Conservation (phyloP, 2,329 filamentous ascomycete genomes). For the Rutstroemia sp. region DNA sequence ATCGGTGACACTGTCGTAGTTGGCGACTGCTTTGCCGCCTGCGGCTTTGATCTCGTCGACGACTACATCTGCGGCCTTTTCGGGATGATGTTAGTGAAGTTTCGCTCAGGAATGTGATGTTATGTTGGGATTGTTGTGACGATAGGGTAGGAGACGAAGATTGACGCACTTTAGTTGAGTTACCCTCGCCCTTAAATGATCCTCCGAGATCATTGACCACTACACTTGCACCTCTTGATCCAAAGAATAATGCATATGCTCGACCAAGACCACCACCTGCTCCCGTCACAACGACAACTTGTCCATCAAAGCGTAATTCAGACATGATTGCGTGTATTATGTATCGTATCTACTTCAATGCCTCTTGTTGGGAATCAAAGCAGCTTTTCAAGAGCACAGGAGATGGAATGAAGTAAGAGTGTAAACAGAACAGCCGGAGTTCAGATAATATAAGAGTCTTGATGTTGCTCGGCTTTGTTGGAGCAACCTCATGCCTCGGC, state of each 20-base stretch:
- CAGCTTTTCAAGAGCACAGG: neutral
- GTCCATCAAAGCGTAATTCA: conserved; percentile 72
- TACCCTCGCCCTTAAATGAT: conserved; percentile 88
- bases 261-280: conserved; percentile 76
- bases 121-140: neutral
- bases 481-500: conserved; percentile 7
- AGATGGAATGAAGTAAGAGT: neutral
- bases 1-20: conserved; percentile 92
- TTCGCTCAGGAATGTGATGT: neutral
- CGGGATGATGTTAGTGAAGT: conserved; percentile 8
- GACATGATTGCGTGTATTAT: conserved; percentile 36
- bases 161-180: conserved; percentile 65
- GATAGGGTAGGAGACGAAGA: neutral
- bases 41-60: conserved; percentile 77
- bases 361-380: neutral
- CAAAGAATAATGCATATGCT: conserved; percentile 84
- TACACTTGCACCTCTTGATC: conserved; percentile 79
- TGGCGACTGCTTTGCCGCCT: conserved; percentile 93
- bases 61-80: conserved; percentile 71
- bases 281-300: conserved; percentile 83
- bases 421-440: neutral
- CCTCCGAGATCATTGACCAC: conserved; percentile 95
- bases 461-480: neutral
- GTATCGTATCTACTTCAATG: neutral
- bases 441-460: neutral